These are phyloP conservation scores for Colletotrichum horii DNA, from an alignment of 2,329 filamentous ascomycete genomes.

Conservation along the genomic window DNA sequence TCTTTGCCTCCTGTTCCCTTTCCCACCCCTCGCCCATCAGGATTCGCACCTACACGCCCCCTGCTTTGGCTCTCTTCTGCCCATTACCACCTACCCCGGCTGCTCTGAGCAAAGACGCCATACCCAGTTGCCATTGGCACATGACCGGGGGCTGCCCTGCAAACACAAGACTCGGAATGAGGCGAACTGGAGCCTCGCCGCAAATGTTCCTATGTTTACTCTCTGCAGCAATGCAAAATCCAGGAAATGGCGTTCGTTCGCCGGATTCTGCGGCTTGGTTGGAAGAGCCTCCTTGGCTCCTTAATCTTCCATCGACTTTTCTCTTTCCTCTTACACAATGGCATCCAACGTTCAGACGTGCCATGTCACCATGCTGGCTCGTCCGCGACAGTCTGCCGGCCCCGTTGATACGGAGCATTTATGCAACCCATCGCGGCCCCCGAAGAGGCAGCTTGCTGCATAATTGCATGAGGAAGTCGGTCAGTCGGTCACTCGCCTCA, in stretches of 20 bases:
- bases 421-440: conserved; percentile 13
- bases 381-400: neutral
- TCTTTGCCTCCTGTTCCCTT: neutral
- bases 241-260: neutral
- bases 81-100: neutral
- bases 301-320: neutral
- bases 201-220: neutral
- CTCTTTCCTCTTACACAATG: neutral
- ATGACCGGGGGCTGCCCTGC: conserved; percentile 20
- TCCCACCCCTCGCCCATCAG: neutral
- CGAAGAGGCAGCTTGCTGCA: neutral
- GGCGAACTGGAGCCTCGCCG: conserved; percentile 19
- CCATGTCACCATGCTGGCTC: conserved; percentile 11
- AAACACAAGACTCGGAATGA: conserved; percentile 19
- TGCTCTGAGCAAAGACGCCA: conserved; percentile 8
- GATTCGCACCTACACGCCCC: conserved; percentile 11
- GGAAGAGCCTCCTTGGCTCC: neutral
- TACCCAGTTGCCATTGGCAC: conserved; percentile 12
- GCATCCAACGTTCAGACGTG: conserved; percentile 7
- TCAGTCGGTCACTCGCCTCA: neutral
- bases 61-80: neutral
- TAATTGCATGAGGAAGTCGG: conserved; percentile 13
- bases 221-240: conserved; percentile 5
- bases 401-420: neutral
- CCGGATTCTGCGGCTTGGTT: neutral